Percentiles rank a stretch among this genome's conserved stretches.
Evolutionary conservation across 768 basidiomycete genomes (phyloP).

Genomic region (Pilatotrama ljubarskyi): DNA sequence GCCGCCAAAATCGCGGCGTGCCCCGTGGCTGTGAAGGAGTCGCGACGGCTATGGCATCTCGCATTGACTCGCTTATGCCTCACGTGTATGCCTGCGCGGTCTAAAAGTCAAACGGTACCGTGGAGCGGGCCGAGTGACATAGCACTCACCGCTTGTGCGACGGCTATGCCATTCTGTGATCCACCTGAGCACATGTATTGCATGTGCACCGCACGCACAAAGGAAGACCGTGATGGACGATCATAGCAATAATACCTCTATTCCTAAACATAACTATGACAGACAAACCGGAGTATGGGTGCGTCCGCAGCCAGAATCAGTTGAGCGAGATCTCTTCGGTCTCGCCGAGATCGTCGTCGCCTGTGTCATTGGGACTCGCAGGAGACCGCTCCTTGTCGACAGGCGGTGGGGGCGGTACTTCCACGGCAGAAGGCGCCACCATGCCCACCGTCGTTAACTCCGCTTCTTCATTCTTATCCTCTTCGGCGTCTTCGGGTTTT

Average conservation of each 20-base stretch:
- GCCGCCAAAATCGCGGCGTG: too few relatives aligned
- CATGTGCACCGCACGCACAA: too few relatives aligned
- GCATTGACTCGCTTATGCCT: too few relatives aligned
- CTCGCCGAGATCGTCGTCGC: constrained; percentile 75
- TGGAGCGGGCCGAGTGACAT: too few relatives aligned
- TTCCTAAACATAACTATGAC: background rate
- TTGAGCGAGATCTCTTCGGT: constrained; percentile 64
- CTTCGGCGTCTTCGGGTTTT: constrained; percentile 11
- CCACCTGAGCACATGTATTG: too few relatives aligned
- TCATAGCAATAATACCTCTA: background rate
- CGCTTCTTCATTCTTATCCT: constrained; percentile 4
- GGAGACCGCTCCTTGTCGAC: constrained; percentile 65
- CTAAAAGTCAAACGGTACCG: too few relatives aligned
- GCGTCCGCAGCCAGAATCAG: background rate
- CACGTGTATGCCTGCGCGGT: too few relatives aligned
- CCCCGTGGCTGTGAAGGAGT: too few relatives aligned
- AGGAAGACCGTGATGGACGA: background rate
- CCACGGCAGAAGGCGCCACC: constrained; percentile 62
- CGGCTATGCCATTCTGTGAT: too few relatives aligned
- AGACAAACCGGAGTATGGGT: background rate
- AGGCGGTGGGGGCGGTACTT: constrained; percentile 79
- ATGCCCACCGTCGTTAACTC: constrained; percentile 34
- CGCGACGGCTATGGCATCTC: too few relatives aligned
- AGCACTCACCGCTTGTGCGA: too few relatives aligned
- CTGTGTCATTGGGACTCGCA: constrained; percentile 44